Evolutionary conservation across 495 filamentous ascomycete species (phyloP), one percentile per base, ranked within the genome.

Genomic region (Schizothecium vesticola): DNA sequence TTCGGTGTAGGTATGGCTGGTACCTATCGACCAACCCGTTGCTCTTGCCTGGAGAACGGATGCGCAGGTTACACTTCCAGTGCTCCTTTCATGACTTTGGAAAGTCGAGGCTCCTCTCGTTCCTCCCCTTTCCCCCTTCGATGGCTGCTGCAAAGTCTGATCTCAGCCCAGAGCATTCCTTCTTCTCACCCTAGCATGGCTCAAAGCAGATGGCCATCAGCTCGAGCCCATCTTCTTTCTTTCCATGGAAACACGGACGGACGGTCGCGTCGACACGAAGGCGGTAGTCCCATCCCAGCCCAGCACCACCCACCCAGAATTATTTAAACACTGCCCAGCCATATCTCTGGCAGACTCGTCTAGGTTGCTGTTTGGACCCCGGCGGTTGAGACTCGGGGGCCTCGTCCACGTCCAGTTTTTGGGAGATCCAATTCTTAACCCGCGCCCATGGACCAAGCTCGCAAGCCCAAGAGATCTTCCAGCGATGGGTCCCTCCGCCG

Each of bases 401-500:
- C 19, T 8, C 19, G 43, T 51, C 43, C 43, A 51, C 43, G 19
- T n/a, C 43, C 43, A 51, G 19, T 51, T 51, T 51, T 51, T 51
- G 43, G 43, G 43, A 51, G 43, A 51, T 19, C 31, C 43, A 51
- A 51, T 51, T 51, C 43, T 51, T 51, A 51, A 51, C 43, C 19
- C 43, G 43, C 43, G 43, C 16, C 43, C 56, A 83, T 82, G 80
- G 80, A 82, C 33, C 75, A 76, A 26, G 62, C 69, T 67, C 79
- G 69, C 12, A 71, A 68, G 36, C 70, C 79, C 24, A 69, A 77
- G 28, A 79, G 80, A n/a, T 78, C 79, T 43, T 76, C 73, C 36
- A 82, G 81, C 59, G 79, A 82, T 76, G 80, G 80, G 36, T 73
- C 78, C 12, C 76, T 81, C 61, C 68, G 61, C 73, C 75, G 73